A percentile compares a stretch with the other conserved stretches of the same genome.
Conservation (phyloP, 345 rosid genomes). For the Gossypioides kirkii region DNA sequence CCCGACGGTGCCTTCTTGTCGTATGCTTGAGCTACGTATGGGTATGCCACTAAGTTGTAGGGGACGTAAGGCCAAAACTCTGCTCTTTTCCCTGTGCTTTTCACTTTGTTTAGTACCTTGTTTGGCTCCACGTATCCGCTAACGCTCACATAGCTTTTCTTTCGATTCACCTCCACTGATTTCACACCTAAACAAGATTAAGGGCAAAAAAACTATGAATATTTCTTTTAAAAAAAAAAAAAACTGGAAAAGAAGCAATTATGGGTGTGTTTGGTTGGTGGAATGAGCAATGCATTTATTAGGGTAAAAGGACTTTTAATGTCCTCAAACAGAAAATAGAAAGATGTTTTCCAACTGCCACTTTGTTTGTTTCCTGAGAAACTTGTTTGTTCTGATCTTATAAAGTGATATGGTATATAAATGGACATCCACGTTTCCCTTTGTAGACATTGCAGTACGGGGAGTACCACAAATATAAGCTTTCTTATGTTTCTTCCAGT, state of each 20-base stretch:
- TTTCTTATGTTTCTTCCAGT: not conserved
- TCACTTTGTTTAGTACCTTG: slow-evolving; percentile 2
- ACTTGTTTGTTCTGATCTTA: not conserved
- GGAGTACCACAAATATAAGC: not conserved
- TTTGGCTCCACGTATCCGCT: not conserved
- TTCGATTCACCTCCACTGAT: slow-evolving; percentile 20
- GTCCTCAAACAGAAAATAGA: not conserved
- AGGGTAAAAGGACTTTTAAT: not conserved
- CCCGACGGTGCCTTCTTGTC: slow-evolving; percentile 53
- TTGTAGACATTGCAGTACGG: not conserved
- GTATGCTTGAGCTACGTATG: slow-evolving; percentile 40
- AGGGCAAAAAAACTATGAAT: not conserved
- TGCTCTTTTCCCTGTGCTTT: slow-evolving; percentile 34
- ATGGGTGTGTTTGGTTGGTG: not conserved
- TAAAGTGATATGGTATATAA: not conserved
- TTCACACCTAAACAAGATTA: slow-evolving; percentile 26
- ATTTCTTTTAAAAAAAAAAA: not conserved
- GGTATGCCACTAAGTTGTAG: slow-evolving; percentile 41
- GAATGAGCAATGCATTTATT: not conserved
- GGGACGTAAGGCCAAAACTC: slow-evolving; percentile 56
- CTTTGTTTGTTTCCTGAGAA: not conserved
- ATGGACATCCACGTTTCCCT: not conserved
- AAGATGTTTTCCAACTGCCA: not conserved
- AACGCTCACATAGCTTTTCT: not conserved
- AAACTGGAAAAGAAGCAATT: not conserved